Evolutionary conservation across 306 rosid genomes (phyloP), one percentile per base, ranked within the genome.

Genomic region (Castanea mollissima): DNA sequence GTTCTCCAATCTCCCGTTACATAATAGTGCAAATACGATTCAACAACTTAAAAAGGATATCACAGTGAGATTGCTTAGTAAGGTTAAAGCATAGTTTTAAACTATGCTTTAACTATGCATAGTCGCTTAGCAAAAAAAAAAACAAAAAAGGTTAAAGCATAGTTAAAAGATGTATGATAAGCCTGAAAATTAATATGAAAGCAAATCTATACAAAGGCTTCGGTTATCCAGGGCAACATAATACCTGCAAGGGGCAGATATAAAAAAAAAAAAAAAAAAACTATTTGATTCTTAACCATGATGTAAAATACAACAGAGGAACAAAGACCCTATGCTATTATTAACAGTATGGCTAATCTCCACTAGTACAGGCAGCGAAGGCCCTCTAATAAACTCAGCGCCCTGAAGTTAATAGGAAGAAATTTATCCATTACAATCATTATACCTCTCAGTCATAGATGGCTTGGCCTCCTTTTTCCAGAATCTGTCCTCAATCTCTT

Each of bases 391-490:
- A 83, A 76, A 54, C 78, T 68, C 79, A 69, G 68, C 77, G 29
- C 81, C 77, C 75, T 64, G 16, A 77, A 69, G 84, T 84, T 76
- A 55, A 8, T 18, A 1, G 59, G 44, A 6, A 76, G 72, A 84
- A 78, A 85, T 60, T 44, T 64, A 55, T 76, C 67, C 76, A 79
- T 80, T 81, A 74, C 76, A 59, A 73, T 41, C 82, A 84, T 75
- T 49, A 62, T 74, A 32, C 59, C 73, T 38, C 56, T 41, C 59
- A 67, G 69, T 88, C 88, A 92, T 76, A 81, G 81, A 85, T 92
- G 99, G 87, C 90, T 92, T 4, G 97, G 98, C 80, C 98, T 90
- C 87, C 99, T 91, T 90, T 95, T 95, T 78, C 98, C 98, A 13
- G 90, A 84, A 90, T 91, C 97, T 11, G 99, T 89, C 80, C 99